These are phyloP conservation scores for Protomyces arabidopsidicola DNA, from an alignment of 1,139 yeast species.

Conservation along the genomic window DNA sequence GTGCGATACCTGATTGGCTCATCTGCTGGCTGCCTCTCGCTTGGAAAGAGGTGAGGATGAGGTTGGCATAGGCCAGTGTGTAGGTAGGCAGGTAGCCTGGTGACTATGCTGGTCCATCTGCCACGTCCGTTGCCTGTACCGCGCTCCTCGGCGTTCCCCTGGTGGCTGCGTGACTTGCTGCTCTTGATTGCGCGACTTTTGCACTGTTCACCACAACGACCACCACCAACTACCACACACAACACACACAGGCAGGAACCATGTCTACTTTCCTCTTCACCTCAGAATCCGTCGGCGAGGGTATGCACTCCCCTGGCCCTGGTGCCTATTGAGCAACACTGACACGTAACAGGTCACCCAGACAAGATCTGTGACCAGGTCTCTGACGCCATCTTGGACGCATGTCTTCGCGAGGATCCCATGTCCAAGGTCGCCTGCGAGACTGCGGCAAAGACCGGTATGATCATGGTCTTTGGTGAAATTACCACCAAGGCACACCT, in stretches of 20 bases:
- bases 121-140: too few relatives aligned
- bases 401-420: slow-evolving; percentile 93
- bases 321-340: not conserved
- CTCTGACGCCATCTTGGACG: slow-evolving; percentile 96
- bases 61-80: too few relatives aligned
- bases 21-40: too few relatives aligned
- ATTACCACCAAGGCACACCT: slow-evolving; percentile 93
- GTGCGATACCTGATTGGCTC: too few relatives aligned
- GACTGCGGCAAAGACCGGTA: slow-evolving; percentile 94
- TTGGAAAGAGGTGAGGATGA: too few relatives aligned
- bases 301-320: not conserved
- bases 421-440: slow-evolving; percentile 98
- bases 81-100: too few relatives aligned
- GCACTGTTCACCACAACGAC: too few relatives aligned
- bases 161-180: too few relatives aligned
- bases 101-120: too few relatives aligned
- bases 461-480: slow-evolving; percentile 99
- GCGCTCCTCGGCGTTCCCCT: too few relatives aligned
- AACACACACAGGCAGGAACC: not conserved
- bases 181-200: too few relatives aligned
- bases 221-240: not conserved
- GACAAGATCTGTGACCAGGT: slow-evolving; percentile 88
- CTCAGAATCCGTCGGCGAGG: slow-evolving; percentile 31
- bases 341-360: slow-evolving; percentile 18
- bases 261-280: slow-evolving; percentile 30